These are phyloP conservation scores for Umbelopsis sp. DNA, from an alignment of 192 early-diverging fungal species.

Conservation along the genomic window DNA sequence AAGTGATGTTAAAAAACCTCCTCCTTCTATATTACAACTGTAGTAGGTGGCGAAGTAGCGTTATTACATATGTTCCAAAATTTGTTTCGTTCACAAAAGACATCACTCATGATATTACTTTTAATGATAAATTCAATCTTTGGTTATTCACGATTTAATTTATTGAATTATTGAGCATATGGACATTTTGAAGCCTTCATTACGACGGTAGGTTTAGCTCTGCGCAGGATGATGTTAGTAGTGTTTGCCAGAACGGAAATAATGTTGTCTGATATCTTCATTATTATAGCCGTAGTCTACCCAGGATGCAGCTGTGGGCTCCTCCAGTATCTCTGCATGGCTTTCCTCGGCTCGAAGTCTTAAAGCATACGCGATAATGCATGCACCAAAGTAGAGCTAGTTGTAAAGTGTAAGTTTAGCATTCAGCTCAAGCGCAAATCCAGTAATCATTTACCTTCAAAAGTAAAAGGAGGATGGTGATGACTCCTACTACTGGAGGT, in stretches of 20 bases:
- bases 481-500: not conserved
- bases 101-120: too few species aligned
- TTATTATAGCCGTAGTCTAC: not conserved
- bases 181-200: too few species aligned
- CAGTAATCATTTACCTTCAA: not conserved
- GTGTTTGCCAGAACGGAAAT: not conserved
- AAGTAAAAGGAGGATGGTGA: not conserved
- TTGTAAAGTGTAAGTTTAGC: not conserved
- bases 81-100: too few species aligned
- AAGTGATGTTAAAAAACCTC: too few species aligned
- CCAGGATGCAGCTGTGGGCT: not conserved
- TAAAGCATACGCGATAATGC: not conserved
- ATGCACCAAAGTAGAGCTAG: not conserved
- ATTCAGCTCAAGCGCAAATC: not conserved
- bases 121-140: too few species aligned
- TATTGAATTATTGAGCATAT: too few species aligned
- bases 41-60: too few species aligned
- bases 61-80: too few species aligned
- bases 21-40: too few species aligned
- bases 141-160: too few species aligned
- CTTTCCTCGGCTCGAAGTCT: not conserved
- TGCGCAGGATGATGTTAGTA: not conserved
- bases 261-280: constrained; percentile 12
- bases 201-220: too few species aligned
- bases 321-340: not conserved